Base-by-base conservation (phyloP, 345 rosid species). In the Citrus mangshanensis region DNA sequence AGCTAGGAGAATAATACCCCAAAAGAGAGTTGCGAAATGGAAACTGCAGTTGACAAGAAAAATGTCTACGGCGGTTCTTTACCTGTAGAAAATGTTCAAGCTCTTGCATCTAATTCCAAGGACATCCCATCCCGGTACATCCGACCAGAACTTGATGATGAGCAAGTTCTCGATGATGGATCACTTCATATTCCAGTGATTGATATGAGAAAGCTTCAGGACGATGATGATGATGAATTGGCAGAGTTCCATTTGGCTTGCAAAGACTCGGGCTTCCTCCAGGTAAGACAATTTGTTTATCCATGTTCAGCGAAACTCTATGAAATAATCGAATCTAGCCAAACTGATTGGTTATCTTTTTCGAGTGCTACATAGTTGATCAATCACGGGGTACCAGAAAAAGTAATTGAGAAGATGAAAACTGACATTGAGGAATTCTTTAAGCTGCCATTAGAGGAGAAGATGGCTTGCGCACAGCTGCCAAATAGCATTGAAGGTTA, bases 211-310 rank as follows among this genome's bases (percentile, higher is more conserved):
- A 87, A 87, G 68, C 82, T 88, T 0, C 64, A 6, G 54, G 64
- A 72, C 10, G 72, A 78, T 21, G 63, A 72, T 14, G 72, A 77
- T 18, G 63, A 78, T 27, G 92, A 91, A 66, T 30, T 84, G 37
- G 70, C 78, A 16, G 85, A 84, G 28, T 88, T 89, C 66, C 88
- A 90, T 66, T 68, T 28, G 21, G 91, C 95, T 49, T 90, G 94
- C 81, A 86, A 78, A 81, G 80, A 87, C 3, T 87, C 84, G 85
- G 95, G 92, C 51, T 87, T 92, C 85, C 90, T 89, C 77, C 91
- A 89, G 95, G 92, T 82, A 81, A 49, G 55, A 4, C 55, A 55
- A 61, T 56, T 28, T 42, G 4, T 49, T 49, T 16, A 16, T 49
- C 19, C 55, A 49, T 49, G 55, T 49, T 13, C 55, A 49, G 0